A percentile compares a stretch with the other conserved stretches of the same genome.
phyloP scores from a whole-genome alignment of 164 flowering plant genomes.

The Tetracentron sinense region DNA sequence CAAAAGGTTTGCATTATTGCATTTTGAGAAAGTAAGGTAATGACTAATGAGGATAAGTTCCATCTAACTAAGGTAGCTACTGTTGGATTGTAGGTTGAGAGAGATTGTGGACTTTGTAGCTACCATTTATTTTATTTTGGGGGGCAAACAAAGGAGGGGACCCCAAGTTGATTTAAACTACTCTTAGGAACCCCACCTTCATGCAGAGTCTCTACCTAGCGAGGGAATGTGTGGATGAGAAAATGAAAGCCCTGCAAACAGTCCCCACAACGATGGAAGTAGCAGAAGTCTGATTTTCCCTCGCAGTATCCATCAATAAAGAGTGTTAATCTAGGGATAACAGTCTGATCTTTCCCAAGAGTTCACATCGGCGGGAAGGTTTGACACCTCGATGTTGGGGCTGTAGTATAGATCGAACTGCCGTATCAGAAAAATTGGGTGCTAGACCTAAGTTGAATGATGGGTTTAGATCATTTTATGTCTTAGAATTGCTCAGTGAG shows the following conservation, averaged over 20 bases:
- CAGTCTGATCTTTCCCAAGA: too few relatives aligned
- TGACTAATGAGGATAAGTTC: not conserved
- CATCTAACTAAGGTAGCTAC: not conserved
- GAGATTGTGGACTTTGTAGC: not conserved
- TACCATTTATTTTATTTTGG: too few relatives aligned
- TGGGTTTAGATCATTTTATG: too few relatives aligned
- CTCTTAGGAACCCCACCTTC: not conserved
- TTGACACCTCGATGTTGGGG: too few relatives aligned
- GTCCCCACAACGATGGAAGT: not conserved
- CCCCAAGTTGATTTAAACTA: not conserved
- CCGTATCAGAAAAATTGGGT: too few relatives aligned
- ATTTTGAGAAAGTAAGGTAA: not conserved
- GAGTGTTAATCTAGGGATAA: too few relatives aligned
- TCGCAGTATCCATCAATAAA: too few relatives aligned
- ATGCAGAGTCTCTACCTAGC: not conserved
- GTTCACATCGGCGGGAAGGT: too few relatives aligned
- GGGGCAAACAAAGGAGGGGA: too few relatives aligned
- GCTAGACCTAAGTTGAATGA: too few relatives aligned
- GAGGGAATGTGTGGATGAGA: not conserved
- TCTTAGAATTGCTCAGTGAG: too few relatives aligned
- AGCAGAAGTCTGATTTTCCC: not conserved
- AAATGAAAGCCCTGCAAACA: not conserved
- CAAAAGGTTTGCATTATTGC: not conserved
- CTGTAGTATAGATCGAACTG: too few relatives aligned
- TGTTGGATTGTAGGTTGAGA: not conserved